Evolutionary conservation across 1,284 basidiomycete genomes (phyloP), one percentile per base, ranked within the genome.

Genomic region (Fistulinella cinereoalba): DNA sequence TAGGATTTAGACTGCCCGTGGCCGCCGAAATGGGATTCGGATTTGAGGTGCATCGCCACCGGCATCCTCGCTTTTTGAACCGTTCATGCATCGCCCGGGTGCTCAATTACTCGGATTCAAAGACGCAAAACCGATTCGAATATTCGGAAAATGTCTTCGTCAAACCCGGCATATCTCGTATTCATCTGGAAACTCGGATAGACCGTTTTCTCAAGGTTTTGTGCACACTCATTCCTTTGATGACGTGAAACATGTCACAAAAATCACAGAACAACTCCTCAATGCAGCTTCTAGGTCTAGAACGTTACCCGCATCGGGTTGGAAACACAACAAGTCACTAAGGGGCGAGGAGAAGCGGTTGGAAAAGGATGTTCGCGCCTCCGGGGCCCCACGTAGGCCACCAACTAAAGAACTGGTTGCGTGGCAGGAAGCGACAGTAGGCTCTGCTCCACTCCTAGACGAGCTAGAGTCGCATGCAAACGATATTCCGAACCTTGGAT

Each of bases 401-500:
- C 47, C 51, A 36, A 64, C 60, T 1, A 50, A 57, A 42, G 41
- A 50, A 21, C 41, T 58, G 22, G 40, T 50, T 51, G 51, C 58
- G 25, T 65, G 61, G 56, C 53, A 54, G 12, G 58, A 55, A 33
- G 49, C 52, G 27, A 33, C 43, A 13, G 32, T 31, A 23, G 48
- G 54, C 31, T 15, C 44, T 28, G 19, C 31, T n/a, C 27, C 28
- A 31, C 46, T 40, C 21, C 33, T 48, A 4, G 51, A 64, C 23
- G 58, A 52, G 29, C 31, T 31, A 12, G 60, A 60, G 6, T 33
- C 44, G 7, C 13, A 25, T 21, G 36, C 24, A 27, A 45, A 21
- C 28, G 57, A 55, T 27, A 47, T 60, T n/a, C 56, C 60, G 15
- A 37, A 34, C 13, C 43, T 72, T 3, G 84, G 83, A 0, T 72